These are phyloP conservation scores for Theobroma grandiflorum DNA, from an alignment of 441 rosid genomes.

Conservation along the genomic window DNA sequence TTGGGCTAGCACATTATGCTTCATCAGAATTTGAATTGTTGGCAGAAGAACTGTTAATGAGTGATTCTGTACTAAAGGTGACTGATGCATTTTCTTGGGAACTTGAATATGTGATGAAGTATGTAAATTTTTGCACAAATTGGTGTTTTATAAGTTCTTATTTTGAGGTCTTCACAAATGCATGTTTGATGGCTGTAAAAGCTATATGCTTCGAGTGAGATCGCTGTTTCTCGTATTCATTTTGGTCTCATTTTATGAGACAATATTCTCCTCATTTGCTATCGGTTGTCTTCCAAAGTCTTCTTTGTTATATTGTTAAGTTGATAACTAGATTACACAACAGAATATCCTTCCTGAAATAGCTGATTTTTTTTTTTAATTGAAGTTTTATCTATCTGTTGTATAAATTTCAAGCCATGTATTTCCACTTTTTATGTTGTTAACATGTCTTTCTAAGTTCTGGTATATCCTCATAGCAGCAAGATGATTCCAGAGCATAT, in stretches of 20 bases:
- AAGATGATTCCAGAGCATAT: not conserved
- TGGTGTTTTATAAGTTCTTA: not conserved
- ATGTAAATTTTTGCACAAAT: not conserved
- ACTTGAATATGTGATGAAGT: conserved; percentile 4
- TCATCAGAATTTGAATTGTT: conserved; percentile 94
- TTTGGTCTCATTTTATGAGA: not conserved
- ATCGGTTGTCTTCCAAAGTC: not conserved
- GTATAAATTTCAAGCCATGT: not conserved
- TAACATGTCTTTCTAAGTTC: not conserved
- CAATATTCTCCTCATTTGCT: conserved; percentile 25
- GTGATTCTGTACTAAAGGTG: conserved; percentile 94
- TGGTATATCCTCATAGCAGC: not conserved
- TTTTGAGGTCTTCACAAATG: not conserved
- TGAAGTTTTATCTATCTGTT: not conserved
- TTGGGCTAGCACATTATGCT: conserved; percentile 90
- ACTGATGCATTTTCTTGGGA: conserved; percentile 21
- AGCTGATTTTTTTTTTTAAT: conserved; percentile 9
- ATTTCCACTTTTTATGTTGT: not conserved
- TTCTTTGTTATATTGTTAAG: not conserved
- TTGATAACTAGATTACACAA: not conserved
- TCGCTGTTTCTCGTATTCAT: not conserved
- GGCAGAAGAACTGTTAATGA: conserved; percentile 99
- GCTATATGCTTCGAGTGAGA: too few relatives aligned
- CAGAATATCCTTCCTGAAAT: not conserved
- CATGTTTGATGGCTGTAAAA: too few relatives aligned